Evolutionary conservation across 1,139 yeast species (phyloP).

Genomic region (Sugiyamaella pinicola): DNA sequence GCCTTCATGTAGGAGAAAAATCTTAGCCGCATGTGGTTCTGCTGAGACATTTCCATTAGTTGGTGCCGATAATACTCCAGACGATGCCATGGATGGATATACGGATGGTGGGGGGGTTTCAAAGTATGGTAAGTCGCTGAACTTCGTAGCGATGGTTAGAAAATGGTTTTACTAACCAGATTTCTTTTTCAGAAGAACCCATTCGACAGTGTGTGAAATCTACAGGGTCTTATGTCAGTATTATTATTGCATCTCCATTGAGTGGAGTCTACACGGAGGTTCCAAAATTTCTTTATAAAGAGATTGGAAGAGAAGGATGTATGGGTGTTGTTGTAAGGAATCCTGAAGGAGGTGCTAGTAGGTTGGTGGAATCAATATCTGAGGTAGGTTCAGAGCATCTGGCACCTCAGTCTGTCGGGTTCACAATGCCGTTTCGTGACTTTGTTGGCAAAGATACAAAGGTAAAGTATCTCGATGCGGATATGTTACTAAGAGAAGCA

Average conservation of each 20-base stretch:
- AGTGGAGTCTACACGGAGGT: constrained; percentile 25
- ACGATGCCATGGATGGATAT: constrained; percentile 1
- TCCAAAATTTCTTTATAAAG: constrained; percentile 22
- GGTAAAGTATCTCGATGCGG: constrained; percentile 69
- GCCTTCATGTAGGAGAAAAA: too few species aligned
- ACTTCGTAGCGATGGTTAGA: too few species aligned
- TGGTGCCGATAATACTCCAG: background rate
- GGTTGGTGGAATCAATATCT: constrained; percentile 8
- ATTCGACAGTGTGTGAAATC: constrained; percentile 12
- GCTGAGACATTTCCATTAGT: background rate
- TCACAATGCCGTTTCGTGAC: constrained; percentile 67
- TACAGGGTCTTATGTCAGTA: constrained; percentile 8
- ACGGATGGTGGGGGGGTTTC: background rate
- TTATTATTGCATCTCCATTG: constrained; percentile 21
- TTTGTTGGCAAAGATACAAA: constrained; percentile 55
- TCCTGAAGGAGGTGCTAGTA: constrained; percentile 24
- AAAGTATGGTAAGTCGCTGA: constrained; percentile 10
- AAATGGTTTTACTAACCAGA: background rate
- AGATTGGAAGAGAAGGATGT: background rate
- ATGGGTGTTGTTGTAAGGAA: constrained; percentile 48
- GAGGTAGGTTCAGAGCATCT: constrained; percentile 3
- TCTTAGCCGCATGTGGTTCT: background rate
- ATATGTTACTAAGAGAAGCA: constrained; percentile 72
- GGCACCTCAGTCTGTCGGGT: constrained; percentile 46
- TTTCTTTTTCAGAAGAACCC: constrained; percentile 21